These are phyloP conservation scores for Calonectria pteridis DNA, from an alignment of 2,329 filamentous ascomycete species.

Conservation along the genomic window DNA sequence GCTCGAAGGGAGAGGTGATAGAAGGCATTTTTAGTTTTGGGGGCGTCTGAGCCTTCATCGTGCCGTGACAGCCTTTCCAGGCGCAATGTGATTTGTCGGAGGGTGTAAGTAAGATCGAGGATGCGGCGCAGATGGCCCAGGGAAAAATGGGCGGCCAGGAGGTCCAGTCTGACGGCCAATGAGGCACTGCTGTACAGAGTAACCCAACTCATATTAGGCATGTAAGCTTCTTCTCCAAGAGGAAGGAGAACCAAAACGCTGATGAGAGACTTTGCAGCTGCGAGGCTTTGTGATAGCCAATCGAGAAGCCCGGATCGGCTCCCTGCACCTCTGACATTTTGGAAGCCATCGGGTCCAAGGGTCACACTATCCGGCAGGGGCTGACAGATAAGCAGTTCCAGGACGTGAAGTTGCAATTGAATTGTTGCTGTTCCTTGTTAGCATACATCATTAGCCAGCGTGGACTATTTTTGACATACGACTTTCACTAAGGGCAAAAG, in stretches of 20 bases:
- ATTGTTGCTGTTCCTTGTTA: conserved; percentile 36
- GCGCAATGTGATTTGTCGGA: conserved; percentile 46
- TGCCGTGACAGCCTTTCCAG: conserved; percentile 41
- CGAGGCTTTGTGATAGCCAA: conserved; percentile 48
- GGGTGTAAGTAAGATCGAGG: conserved; percentile 45
- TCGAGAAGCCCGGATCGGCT: conserved; percentile 38
- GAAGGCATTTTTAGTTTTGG: conserved; percentile 41
- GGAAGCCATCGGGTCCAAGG: conserved; percentile 43
- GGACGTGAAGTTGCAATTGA: conserved; percentile 43
- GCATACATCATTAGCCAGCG: neutral
- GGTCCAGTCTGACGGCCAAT: conserved; percentile 46
- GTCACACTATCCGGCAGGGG: conserved; percentile 42
- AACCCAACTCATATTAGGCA: conserved; percentile 49
- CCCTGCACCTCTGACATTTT: conserved; percentile 31
- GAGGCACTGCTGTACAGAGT: conserved; percentile 49
- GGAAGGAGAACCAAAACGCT: conserved; percentile 45
- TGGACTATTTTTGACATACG: conserved; percentile 34
- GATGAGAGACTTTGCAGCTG: conserved; percentile 46
- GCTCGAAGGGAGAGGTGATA: conserved; percentile 39
- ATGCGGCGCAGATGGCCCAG: conserved; percentile 47
- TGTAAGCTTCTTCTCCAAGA: conserved; percentile 42
- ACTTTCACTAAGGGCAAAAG: conserved; percentile 47
- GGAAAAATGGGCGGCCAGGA: conserved; percentile 43
- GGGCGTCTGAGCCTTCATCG: conserved; percentile 18
- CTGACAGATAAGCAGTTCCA: conserved; percentile 48